Evolutionary conservation across 2,329 filamentous ascomycete species (phyloP).

Genomic region (Ophiostoma quercus): DNA sequence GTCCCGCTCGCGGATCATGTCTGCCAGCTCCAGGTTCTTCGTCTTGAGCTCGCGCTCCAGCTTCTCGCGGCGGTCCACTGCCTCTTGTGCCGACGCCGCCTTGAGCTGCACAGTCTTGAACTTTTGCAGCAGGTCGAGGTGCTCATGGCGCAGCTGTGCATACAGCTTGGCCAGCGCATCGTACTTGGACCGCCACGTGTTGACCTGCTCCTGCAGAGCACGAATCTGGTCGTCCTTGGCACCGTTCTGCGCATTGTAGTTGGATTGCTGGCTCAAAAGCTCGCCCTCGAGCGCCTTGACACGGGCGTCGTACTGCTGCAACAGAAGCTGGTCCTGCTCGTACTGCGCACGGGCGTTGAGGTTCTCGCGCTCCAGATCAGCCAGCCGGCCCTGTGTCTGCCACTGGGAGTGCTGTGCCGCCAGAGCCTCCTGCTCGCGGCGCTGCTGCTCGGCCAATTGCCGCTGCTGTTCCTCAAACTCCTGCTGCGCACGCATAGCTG

Average conservation of each 20-base stretch:
- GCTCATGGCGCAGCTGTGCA: constrained; percentile 90
- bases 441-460: constrained; percentile 79
- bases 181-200: constrained; percentile 96
- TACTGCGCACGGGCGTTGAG: constrained; percentile 91
- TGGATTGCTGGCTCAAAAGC: constrained; percentile 72
- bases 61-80: constrained; percentile 90
- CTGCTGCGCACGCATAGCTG: constrained; percentile 76
- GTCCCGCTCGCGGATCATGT: constrained; percentile 97
- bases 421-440: constrained; percentile 83
- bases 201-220: constrained; percentile 91
- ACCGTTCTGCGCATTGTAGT: constrained; percentile 74
- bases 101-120: constrained; percentile 96
- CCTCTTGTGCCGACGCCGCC: constrained; percentile 93
- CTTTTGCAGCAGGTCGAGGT: constrained; percentile 89
- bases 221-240: constrained; percentile 94
- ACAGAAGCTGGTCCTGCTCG: constrained; percentile 92
- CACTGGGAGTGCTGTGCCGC: constrained; percentile 83
- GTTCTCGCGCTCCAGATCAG: constrained; percentile 92
- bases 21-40: constrained; percentile 96
- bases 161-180: constrained; percentile 95
- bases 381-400: constrained; percentile 92
- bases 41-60: constrained; percentile 97
- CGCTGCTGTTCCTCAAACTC: constrained; percentile 98
- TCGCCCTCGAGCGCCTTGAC: constrained; percentile 91
- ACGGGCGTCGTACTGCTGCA: constrained; percentile 91